Conservation (phyloP, 192 early-diverging fungal species). For the Geosiphon pyriformis region DNA sequence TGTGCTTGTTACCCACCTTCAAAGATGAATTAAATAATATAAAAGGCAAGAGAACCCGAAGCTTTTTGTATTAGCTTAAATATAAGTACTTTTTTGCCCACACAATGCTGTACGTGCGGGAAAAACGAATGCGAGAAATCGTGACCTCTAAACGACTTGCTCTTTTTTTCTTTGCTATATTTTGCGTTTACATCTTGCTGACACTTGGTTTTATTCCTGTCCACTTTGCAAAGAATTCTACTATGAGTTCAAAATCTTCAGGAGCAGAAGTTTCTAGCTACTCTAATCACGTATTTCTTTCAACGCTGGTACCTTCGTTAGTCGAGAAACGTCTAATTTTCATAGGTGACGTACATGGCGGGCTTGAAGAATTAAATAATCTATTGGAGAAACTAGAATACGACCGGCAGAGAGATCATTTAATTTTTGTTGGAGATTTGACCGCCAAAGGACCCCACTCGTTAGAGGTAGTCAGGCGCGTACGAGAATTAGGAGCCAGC, state of each 20-base stretch:
- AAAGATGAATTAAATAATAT: too few relatives aligned
- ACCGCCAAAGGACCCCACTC: conserved; percentile 60
- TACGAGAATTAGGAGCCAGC: conserved; percentile 40
- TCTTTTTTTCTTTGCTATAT: too few relatives aligned
- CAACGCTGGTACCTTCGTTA: neutral
- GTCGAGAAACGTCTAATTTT: conserved; percentile 37
- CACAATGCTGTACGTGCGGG: too few relatives aligned
- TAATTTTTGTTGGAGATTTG: conserved; percentile 66
- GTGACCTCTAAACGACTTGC: too few relatives aligned
- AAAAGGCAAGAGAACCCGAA: too few relatives aligned
- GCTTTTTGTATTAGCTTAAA: too few relatives aligned
- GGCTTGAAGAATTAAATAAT: conserved; percentile 44
- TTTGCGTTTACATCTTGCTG: too few relatives aligned
- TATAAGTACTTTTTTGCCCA: too few relatives aligned
- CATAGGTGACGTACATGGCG: conserved; percentile 70
- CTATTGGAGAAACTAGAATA: conserved; percentile 45
- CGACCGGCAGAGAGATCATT: conserved; percentile 37
- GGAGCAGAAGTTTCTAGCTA: neutral
- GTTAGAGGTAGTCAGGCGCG: conserved; percentile 48
- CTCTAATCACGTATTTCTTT: neutral
- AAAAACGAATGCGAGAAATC: too few relatives aligned
- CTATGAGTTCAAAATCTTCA: neutral
- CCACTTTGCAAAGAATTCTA: too few relatives aligned
- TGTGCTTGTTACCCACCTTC: too few relatives aligned
- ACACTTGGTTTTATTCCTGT: too few relatives aligned